Conservation (phyloP, 306 rosid genomes). For the Oxytropis ochrocephala region DNA sequence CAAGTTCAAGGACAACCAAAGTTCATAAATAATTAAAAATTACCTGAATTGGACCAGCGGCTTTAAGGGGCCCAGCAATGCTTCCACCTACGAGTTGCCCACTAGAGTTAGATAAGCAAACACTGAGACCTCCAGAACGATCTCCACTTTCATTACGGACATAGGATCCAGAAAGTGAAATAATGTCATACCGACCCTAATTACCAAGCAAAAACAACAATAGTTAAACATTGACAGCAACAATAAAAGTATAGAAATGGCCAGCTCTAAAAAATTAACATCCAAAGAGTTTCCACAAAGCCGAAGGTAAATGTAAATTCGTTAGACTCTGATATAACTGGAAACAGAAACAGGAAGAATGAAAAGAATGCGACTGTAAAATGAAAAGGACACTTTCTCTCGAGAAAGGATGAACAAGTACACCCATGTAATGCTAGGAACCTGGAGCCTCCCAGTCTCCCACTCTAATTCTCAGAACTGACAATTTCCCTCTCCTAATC, state of each 20-base stretch:
- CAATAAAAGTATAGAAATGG: neutral
- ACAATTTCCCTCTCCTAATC: neutral
- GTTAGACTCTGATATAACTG: neutral
- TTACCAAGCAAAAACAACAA: slow-evolving; percentile 1
- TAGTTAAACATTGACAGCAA: neutral
- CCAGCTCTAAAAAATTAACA: neutral
- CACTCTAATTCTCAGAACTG: neutral
- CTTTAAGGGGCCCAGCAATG: slow-evolving; percentile 79
- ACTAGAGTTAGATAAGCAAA: slow-evolving; percentile 62
- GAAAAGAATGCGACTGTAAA: too few species aligned
- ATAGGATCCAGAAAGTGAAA: slow-evolving; percentile 79
- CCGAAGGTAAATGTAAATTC: neutral
- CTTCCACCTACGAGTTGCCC: slow-evolving; percentile 92
- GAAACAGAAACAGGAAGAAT: too few species aligned
- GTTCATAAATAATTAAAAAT: neutral
- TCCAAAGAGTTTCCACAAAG: neutral
- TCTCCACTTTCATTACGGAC: slow-evolving; percentile 60
- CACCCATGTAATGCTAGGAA: neutral
- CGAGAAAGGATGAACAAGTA: too few species aligned
- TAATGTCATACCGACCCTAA: slow-evolving; percentile 83
- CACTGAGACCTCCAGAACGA: slow-evolving; percentile 75
- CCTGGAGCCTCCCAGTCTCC: neutral
- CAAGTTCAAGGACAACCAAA: neutral
- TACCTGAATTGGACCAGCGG: slow-evolving; percentile 95
- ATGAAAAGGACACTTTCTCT: too few species aligned